Evolutionary conservation across 495 filamentous ascomycete species (phyloP).

Genomic region (Hyaloscypha bicolor): DNA sequence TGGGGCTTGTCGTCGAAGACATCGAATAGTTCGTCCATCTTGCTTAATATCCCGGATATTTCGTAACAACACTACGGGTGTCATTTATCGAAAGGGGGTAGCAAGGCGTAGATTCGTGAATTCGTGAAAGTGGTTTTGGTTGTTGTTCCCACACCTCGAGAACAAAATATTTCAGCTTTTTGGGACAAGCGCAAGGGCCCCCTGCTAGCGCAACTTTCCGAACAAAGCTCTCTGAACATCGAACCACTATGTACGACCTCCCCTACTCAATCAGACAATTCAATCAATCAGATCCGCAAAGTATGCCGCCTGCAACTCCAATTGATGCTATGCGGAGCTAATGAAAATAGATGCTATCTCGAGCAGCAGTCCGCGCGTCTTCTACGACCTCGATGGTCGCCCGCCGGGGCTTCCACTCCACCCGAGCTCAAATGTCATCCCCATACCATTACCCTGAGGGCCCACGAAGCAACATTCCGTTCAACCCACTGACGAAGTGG

Average conservation of each 20-base stretch:
- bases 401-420: conserved; percentile 93
- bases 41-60: neutral
- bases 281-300: conserved; percentile 31
- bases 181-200: neutral
- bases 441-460: conserved; percentile 99
- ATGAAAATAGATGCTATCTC: conserved; percentile 75
- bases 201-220: neutral
- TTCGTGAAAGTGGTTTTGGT: neutral
- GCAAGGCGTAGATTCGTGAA: neutral
- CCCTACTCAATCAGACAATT: conserved; percentile 23
- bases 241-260: conserved; percentile 7
- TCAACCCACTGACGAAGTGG: conserved; percentile 87
- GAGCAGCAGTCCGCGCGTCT: conserved; percentile 69
- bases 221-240: conserved; percentile 3
- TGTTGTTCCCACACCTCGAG: neutral
- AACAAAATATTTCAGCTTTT: conserved; percentile 6
- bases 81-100: neutral
- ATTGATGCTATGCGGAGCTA: conserved; percentile 17
- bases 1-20: conserved; percentile 75
- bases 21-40: conserved; percentile 66
- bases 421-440: conserved; percentile 80
- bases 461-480: conserved; percentile 89
- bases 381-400: conserved; percentile 65
- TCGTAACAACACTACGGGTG: neutral
- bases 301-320: conserved; percentile 23